Conservation (phyloP, 2,329 filamentous ascomycete genomes). For the Aquanectria penicillioides region DNA sequence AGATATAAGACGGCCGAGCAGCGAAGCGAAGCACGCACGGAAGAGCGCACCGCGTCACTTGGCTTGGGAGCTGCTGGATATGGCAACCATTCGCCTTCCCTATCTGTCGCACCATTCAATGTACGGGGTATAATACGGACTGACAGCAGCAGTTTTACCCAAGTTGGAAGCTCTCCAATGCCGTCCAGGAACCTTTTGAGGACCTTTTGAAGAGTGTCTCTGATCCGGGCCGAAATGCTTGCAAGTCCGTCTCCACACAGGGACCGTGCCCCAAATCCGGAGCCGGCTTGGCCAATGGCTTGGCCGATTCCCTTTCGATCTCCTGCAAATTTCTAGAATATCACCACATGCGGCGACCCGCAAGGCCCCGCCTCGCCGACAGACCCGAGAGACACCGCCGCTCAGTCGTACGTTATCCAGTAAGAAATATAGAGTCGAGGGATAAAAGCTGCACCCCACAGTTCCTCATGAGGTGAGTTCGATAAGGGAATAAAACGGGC, state of each 20-base stretch:
- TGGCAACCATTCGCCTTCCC: background rate
- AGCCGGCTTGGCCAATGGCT: constrained; percentile 26
- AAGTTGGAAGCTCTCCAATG: constrained; percentile 16
- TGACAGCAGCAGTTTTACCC: background rate
- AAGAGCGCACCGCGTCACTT: background rate
- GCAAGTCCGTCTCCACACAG: background rate
- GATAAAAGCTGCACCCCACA: constrained; percentile 1
- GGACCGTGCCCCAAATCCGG: constrained; percentile 10
- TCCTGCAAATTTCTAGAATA: constrained; percentile 38
- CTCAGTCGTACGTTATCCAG: constrained; percentile 32
- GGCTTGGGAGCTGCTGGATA: background rate
- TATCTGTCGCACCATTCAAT: background rate
- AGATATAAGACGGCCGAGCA: too few species aligned
- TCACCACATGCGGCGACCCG: constrained; percentile 24
- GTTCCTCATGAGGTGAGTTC: background rate
- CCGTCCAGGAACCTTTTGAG: constrained; percentile 22
- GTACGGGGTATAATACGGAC: background rate
- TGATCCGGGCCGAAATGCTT: constrained; percentile 13
- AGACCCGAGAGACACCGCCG: constrained; percentile 23
- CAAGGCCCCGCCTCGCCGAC: constrained; percentile 27
- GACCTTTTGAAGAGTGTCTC: constrained; percentile 26
- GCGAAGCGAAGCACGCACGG: too few species aligned
- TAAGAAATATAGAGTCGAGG: constrained; percentile 7
- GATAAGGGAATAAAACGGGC: constrained; percentile 10
- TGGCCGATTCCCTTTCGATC: constrained; percentile 10